Percentiles rank a stretch among this genome's conserved stretches.
phyloP scores from a whole-genome alignment of 2,329 filamentous ascomycete species.

The Monosporascus sp. region DNA sequence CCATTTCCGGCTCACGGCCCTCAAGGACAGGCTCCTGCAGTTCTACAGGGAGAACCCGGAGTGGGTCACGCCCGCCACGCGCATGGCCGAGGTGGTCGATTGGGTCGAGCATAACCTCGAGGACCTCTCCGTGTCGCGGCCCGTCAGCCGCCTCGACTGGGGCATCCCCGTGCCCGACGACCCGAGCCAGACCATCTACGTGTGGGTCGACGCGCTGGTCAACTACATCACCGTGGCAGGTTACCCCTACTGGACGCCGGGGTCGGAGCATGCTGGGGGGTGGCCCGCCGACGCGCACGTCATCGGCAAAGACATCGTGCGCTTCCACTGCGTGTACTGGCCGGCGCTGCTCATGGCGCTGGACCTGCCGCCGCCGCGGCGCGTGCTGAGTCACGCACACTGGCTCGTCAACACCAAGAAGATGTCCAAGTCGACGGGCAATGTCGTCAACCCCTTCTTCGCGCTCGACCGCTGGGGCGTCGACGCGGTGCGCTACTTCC shows the following conservation, averaged over 20 bases:
- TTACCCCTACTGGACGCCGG: constrained; percentile 70
- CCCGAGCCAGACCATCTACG: constrained; percentile 84
- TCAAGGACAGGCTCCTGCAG: constrained; percentile 70
- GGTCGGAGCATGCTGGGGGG: constrained; percentile 54
- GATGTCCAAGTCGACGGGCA: constrained; percentile 95
- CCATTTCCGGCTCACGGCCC: constrained; percentile 83
- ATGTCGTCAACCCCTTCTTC: constrained; percentile 91
- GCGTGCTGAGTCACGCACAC: constrained; percentile 83
- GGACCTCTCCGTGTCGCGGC: constrained; percentile 86
- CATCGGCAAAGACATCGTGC: constrained; percentile 92
- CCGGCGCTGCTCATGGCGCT: constrained; percentile 91
- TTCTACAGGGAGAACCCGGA: constrained; percentile 74
- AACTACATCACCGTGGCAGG: constrained; percentile 89
- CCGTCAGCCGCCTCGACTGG: constrained; percentile 73
- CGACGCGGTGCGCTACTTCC: constrained; percentile 84
- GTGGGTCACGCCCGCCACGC: constrained; percentile 67
- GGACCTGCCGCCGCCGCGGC: constrained; percentile 69
- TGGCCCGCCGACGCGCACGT: constrained; percentile 94
- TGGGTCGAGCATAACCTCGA: constrained; percentile 74
- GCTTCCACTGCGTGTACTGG: constrained; percentile 98
- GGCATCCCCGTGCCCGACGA: constrained; percentile 87
- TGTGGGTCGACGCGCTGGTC: constrained; percentile 93
- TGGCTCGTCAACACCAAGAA: constrained; percentile 91
- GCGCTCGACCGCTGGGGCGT: constrained; percentile 84
- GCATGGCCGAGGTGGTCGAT: constrained; percentile 73